A percentile compares a stretch with the other conserved stretches of the same genome.
phyloP scores from a whole-genome alignment of 1,139 yeast species.

The Magnusiomyces tetraspermus region DNA sequence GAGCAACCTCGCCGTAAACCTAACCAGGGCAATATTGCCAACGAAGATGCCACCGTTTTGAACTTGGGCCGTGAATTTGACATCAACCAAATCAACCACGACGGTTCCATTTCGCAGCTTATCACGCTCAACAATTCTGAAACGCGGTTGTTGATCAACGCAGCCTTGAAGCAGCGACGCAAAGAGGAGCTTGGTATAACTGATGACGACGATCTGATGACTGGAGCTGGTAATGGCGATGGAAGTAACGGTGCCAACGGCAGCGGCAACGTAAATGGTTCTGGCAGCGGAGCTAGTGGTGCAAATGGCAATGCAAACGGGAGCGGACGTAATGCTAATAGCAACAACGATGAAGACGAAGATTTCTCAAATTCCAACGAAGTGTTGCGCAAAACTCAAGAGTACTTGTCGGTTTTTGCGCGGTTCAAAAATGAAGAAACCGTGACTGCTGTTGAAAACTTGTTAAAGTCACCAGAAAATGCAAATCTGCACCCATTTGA shows the following conservation, averaged over 20 bases:
- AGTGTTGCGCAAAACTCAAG: constrained; percentile 85
- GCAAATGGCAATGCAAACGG: constrained; percentile 17
- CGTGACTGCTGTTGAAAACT: constrained; percentile 84
- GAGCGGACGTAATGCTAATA: constrained; percentile 36
- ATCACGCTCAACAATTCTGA: constrained; percentile 83
- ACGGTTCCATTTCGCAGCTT: constrained; percentile 65
- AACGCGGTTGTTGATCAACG: constrained; percentile 80
- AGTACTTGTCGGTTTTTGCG: constrained; percentile 75
- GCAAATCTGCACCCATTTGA: constrained; percentile 85
- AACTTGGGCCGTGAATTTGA: constrained; percentile 92
- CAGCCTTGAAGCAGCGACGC: constrained; percentile 76
- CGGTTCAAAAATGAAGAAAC: constrained; percentile 88
- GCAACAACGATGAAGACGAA: constrained; percentile 36
- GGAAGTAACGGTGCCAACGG: neutral
- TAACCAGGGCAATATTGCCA: constrained; percentile 47
- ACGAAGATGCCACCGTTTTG: constrained; percentile 81
- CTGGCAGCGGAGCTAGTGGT: neutral
- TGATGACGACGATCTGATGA: neutral
- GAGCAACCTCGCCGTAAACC: constrained; percentile 74
- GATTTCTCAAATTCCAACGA: constrained; percentile 35
- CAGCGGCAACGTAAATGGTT: neutral
- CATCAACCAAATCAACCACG: constrained; percentile 66
- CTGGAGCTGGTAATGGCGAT: neutral
- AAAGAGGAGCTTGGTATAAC: constrained; percentile 36
- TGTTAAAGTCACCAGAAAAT: constrained; percentile 62